Conservation (phyloP, 768 basidiomycete genomes). For the Tulasnella sp. region DNA sequence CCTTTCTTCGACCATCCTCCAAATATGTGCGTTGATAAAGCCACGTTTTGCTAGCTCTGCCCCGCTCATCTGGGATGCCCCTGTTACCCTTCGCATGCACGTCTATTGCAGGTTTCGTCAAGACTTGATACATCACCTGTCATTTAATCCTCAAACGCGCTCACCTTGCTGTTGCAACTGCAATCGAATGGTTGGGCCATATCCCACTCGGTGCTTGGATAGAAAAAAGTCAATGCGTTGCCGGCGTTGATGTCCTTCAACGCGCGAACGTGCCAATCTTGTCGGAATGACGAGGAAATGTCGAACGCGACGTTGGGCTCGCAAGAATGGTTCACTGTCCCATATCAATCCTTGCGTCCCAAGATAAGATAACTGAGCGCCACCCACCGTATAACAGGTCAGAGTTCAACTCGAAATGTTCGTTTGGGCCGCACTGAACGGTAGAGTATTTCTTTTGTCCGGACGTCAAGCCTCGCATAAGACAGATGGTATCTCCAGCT, state of each 20-base stretch:
- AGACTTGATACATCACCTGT: background rate
- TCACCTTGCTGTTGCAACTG: constrained; percentile 35
- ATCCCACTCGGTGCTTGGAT: constrained; percentile 57
- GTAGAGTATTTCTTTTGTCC: constrained; percentile 37
- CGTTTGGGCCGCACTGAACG: constrained; percentile 38
- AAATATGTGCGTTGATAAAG: constrained; percentile 37
- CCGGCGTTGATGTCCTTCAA: constrained; percentile 31
- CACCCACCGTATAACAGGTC: constrained; percentile 46
- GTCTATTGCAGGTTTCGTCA: constrained; percentile 24
- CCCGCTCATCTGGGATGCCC: constrained; percentile 34
- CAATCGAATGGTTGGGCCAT: constrained; percentile 54
- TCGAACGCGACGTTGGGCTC: constrained; percentile 46
- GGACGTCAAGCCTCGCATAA: constrained; percentile 26
- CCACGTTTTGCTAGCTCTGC: constrained; percentile 30
- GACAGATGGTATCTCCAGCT: constrained; percentile 30
- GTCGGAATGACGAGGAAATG: constrained; percentile 32
- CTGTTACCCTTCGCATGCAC: constrained; percentile 36
- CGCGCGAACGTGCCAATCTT: constrained; percentile 40
- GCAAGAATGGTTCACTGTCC: constrained; percentile 51
- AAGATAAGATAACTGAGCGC: background rate
- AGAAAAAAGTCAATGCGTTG: constrained; percentile 44
- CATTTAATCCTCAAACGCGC: constrained; percentile 12
- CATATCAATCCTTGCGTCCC: background rate
- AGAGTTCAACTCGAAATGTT: constrained; percentile 46
- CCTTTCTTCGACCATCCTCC: constrained; percentile 8